Conservation (phyloP, 495 filamentous ascomycete genomes). For the Astrothelium macrocarpum region DNA sequence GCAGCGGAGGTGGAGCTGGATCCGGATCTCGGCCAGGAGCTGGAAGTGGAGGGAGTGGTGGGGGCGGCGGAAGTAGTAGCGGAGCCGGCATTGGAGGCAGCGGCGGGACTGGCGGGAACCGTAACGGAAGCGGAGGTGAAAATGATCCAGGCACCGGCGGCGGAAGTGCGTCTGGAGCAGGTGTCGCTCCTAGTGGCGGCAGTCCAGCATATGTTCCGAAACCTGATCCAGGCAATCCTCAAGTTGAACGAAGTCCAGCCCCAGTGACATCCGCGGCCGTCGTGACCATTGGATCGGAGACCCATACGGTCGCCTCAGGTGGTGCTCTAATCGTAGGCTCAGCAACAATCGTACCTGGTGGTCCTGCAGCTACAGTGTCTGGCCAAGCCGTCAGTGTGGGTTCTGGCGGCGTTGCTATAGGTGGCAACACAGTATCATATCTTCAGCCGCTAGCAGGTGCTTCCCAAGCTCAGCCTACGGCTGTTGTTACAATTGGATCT, state of each 20-base stretch:
- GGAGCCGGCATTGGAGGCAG: not conserved
- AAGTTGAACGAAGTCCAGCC: not conserved
- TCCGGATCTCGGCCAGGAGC: not conserved
- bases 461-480: conserved; percentile 3
- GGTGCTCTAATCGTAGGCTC: conserved; percentile 4
- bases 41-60: not conserved
- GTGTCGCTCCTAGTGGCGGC: not conserved
- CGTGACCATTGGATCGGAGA: not conserved
- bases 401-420: conserved; percentile 8
- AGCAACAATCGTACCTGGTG: conserved; percentile 10
- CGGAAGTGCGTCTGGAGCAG: not conserved
- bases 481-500: conserved; percentile 1
- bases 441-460: not conserved
- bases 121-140: not conserved
- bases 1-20: not conserved
- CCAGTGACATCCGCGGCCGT: not conserved
- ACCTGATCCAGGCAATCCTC: not conserved
- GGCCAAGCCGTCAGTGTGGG: conserved; percentile 9
- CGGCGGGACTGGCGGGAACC: not conserved
- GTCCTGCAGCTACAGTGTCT: conserved; percentile 9
- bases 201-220: not conserved
- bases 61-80: not conserved
- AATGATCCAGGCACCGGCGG: not conserved
- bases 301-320: conserved; percentile 1
- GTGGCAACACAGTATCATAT: conserved; percentile 1